Percentiles rank a stretch among this genome's conserved stretches.
Evolutionary conservation across 2,329 filamentous ascomycete genomes (phyloP).

Genomic region (Cyclaneusma minus): DNA sequence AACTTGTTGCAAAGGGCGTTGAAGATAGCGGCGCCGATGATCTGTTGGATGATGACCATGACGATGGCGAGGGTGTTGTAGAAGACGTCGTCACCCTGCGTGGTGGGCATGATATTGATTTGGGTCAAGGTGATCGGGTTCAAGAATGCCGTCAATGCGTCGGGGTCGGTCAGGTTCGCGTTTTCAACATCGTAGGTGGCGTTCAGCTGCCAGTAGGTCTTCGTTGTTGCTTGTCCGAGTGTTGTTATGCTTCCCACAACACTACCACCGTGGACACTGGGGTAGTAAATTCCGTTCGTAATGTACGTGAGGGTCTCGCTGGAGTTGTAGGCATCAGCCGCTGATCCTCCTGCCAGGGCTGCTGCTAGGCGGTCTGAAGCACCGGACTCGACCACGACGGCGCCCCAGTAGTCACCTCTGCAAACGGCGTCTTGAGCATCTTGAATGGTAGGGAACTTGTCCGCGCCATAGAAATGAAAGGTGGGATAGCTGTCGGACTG

Average conservation of each 20-base stretch:
- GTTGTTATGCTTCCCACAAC: slow-evolving; percentile 17
- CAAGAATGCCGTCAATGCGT: slow-evolving; percentile 18
- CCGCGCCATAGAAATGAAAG: slow-evolving; percentile 13
- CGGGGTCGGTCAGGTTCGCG: slow-evolving; percentile 11
- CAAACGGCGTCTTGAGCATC: slow-evolving; percentile 21
- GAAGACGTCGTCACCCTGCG: slow-evolving; percentile 19
- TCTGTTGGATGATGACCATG: slow-evolving; percentile 19
- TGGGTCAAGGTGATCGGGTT: slow-evolving; percentile 18
- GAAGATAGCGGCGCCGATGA: slow-evolving; percentile 15
- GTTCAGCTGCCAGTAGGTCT: slow-evolving; percentile 14
- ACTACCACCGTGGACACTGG: slow-evolving; percentile 15
- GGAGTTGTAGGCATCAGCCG: slow-evolving; percentile 17
- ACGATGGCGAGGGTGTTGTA: slow-evolving; percentile 25
- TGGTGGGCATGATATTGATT: slow-evolving; percentile 18
- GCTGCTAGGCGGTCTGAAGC: slow-evolving; percentile 18
- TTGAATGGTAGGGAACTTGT: slow-evolving; percentile 13
- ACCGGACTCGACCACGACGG: slow-evolving; percentile 18
- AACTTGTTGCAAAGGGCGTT: slow-evolving; percentile 15
- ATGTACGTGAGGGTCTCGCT: slow-evolving; percentile 19
- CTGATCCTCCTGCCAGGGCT: slow-evolving; percentile 13
- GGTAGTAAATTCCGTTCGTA: slow-evolving; percentile 23
- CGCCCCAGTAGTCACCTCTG: slow-evolving; percentile 22
- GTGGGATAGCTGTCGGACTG: slow-evolving; percentile 19
- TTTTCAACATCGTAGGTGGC: slow-evolving; percentile 7
- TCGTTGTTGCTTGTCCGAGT: slow-evolving; percentile 12